Evolutionary conservation across 192 early-diverging fungal species (phyloP).

Genomic region (Coemansia sp.): DNA sequence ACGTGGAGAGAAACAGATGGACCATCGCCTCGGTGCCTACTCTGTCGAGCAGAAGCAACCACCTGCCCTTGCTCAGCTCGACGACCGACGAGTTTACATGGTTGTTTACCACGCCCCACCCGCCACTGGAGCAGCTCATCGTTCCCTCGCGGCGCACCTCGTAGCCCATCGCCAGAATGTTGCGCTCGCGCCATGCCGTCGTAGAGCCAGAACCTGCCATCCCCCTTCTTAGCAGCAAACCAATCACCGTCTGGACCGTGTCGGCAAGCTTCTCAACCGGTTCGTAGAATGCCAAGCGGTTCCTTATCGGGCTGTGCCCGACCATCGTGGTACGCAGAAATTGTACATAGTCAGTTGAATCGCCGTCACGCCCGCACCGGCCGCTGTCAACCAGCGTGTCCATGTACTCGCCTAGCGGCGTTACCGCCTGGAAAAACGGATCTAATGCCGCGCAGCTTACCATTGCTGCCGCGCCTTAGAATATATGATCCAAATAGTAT

Average conservation of each 20-base stretch:
- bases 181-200: not conserved
- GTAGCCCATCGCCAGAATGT: slow-evolving; percentile 38
- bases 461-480: not conserved
- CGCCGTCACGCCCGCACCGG: slow-evolving; percentile 6
- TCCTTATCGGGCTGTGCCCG: slow-evolving; percentile 15
- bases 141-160: slow-evolving; percentile 9
- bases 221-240: slow-evolving; percentile 12
- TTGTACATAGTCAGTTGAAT: slow-evolving; percentile 7
- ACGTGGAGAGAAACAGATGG: slow-evolving; percentile 20
- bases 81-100: slow-evolving; percentile 38
- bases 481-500: not conserved
- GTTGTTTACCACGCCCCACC: slow-evolving; percentile 16
- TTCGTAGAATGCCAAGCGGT: slow-evolving; percentile 8
- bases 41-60: slow-evolving; percentile 25
- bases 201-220: not conserved
- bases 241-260: slow-evolving; percentile 21
- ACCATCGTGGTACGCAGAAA: slow-evolving; percentile 35
- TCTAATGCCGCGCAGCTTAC: not conserved
- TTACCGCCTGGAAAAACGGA: slow-evolving; percentile 6
- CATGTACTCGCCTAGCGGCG: slow-evolving; percentile 33
- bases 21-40: slow-evolving; percentile 31
- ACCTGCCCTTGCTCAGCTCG: slow-evolving; percentile 22
- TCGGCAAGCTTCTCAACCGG: slow-evolving; percentile 31
- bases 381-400: slow-evolving; percentile 20
- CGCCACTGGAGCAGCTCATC: slow-evolving; percentile 25